Evolutionary conservation across 495 filamentous ascomycete genomes (phyloP), one percentile per base, ranked within the genome.

Genomic region (Penicillium macrosclerotiorum): DNA sequence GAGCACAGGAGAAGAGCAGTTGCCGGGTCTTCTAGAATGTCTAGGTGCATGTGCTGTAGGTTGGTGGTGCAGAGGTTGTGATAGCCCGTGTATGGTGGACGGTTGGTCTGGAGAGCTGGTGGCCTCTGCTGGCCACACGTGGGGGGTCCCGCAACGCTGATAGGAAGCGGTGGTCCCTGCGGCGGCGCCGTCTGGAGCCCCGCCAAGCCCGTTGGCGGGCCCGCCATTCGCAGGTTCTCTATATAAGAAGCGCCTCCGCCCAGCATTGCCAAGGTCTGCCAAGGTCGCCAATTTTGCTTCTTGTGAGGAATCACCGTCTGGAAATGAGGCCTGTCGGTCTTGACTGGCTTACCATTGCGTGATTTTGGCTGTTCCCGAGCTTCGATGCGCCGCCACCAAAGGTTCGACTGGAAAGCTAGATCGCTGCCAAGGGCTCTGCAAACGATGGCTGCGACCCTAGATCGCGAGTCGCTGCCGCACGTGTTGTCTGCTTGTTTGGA

Each of bases 251-350:
- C 8, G n/a, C 41, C 40, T 29, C 33, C 20, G 47, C 42, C 47
- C 47, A 55, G 47, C 25, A 37, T 39, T 47, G 53, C 53, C 53
- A 56, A 56, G 53, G 39, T 37, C 39, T 37, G 53, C 53, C 53
- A 56, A 52, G 53, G 30, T 49, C 40, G 36, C 48, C 44, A 37
- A 52, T 40, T 51, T 49, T 42, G 48, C 45, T 51, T 51, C 41
- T 18, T 23, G 25, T 12, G 12, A 23, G 16, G 12, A 18, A 12
- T 18, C 19, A 17, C 51, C 39, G 27, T 16, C n/a, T 22, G 3
- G 18, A 34, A 25, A 32, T 34, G 24, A 23, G 7, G 8, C 12
- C 16, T 20, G 6, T 18, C 8, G 8, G 16, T 17, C 44, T 45
- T 49, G 41, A 41, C 40, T 39, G 33, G 20, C n/a, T 26, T 45